phyloP scores from a whole-genome alignment of 2,329 filamentous ascomycete species.

The Botryotinia convoluta region DNA sequence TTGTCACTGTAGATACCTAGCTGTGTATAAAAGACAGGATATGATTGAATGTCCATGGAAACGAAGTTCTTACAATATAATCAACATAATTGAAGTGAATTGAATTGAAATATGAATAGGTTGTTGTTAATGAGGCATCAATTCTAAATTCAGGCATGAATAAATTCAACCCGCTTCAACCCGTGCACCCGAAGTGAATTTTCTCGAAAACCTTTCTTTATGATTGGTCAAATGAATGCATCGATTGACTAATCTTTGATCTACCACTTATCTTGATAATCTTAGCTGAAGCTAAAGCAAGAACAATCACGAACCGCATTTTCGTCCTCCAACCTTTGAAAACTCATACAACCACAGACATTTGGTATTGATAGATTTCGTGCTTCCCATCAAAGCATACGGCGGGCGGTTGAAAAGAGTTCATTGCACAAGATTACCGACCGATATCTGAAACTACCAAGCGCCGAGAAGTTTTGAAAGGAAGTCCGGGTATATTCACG shows the following conservation, averaged over 20 bases:
- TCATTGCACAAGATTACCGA: neutral
- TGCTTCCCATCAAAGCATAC: neutral
- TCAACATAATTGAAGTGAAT: neutral
- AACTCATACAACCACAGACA: neutral
- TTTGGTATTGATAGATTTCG: neutral
- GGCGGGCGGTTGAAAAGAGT: neutral
- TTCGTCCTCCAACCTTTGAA: neutral
- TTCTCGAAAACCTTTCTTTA: neutral
- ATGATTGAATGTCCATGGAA: conserved; percentile 4
- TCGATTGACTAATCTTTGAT: neutral
- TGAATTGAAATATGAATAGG: neutral
- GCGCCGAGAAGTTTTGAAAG: neutral
- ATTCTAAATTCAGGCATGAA: neutral
- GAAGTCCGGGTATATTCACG: neutral
- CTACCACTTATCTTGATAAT: conserved; percentile 8
- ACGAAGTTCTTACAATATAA: neutral
- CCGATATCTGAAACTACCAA: neutral
- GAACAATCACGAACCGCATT: neutral
- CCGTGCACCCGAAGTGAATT: neutral
- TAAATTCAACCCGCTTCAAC: neutral
- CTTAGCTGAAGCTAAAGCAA: neutral
- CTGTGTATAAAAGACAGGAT: conserved; percentile 25
- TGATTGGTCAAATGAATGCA: conserved; percentile 1
- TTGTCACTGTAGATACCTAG: conserved; percentile 24
- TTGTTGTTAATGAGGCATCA: neutral